A percentile compares a stretch with the other conserved stretches of the same genome.
phyloP scores from a whole-genome alignment of 352 stramenopile genomes.

The Phytopythium helicoides region DNA sequence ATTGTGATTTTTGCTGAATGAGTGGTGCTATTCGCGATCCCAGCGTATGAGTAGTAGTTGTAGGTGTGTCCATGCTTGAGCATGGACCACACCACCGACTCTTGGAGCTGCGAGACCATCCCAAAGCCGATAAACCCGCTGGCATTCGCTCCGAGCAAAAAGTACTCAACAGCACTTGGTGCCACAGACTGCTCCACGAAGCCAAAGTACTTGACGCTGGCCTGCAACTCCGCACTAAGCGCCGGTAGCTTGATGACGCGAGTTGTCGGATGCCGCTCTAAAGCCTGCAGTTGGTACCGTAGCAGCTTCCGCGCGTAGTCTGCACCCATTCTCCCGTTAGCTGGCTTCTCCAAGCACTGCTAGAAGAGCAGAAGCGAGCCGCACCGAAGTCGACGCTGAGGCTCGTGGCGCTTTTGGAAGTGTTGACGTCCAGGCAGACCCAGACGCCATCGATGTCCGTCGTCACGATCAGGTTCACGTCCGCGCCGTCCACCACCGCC shows the following conservation, averaged over 20 bases:
- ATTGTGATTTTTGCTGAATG: constrained; percentile 11
- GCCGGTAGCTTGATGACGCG: constrained; percentile 25
- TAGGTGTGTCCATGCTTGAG: constrained; percentile 6
- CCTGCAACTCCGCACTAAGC: constrained; percentile 14
- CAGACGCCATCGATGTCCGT: constrained; percentile 40
- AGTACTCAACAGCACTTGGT: constrained; percentile 43
- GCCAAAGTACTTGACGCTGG: constrained; percentile 40
- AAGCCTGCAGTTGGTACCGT: constrained; percentile 39
- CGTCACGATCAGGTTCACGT: constrained; percentile 37
- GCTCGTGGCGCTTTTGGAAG: background rate
- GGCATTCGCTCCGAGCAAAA: constrained; percentile 41
- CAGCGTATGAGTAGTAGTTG: constrained; percentile 22
- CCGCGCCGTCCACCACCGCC: constrained; percentile 24
- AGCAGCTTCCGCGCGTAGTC: constrained; percentile 58
- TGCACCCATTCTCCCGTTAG: constrained; percentile 8
- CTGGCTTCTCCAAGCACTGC: too few relatives aligned
- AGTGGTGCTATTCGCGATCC: constrained; percentile 11
- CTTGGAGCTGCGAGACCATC: constrained; percentile 26
- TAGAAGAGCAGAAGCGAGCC: background rate
- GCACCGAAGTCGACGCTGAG: constrained; percentile 37
- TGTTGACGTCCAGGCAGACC: constrained; percentile 28
- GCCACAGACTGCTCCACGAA: constrained; percentile 41
- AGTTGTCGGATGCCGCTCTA: constrained; percentile 16
- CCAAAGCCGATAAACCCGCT: constrained; percentile 58
- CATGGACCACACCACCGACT: constrained; percentile 42